These are phyloP conservation scores for Naumovozyma baii DNA, from an alignment of 805 yeast genomes.

Conservation along the genomic window DNA sequence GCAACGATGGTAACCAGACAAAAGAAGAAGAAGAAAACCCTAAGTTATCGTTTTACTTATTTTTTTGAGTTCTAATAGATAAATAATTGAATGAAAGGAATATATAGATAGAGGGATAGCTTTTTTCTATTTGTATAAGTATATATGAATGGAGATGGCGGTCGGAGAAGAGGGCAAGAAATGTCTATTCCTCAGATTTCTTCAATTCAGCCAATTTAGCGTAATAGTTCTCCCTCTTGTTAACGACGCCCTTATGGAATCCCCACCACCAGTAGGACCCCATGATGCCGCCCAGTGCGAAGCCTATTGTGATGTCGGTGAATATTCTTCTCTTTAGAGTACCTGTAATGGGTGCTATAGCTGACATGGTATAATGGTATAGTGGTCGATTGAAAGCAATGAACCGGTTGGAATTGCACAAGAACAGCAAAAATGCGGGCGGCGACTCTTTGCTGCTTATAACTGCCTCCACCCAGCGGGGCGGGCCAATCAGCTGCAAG, in stretches of 20 bases:
- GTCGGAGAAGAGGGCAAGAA: background rate
- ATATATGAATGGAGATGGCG: too few species aligned
- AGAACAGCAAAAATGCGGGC: too few species aligned
- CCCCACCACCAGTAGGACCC: constrained; percentile 80
- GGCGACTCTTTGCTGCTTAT: too few species aligned
- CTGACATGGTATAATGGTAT: too few species aligned
- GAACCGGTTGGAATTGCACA: too few species aligned
- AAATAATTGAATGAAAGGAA: background rate
- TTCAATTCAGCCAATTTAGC: constrained; percentile 67
- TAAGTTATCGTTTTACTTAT: too few species aligned
- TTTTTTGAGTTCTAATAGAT: too few species aligned
- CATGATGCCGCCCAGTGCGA: constrained; percentile 49
- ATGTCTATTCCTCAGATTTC: constrained; percentile 29
- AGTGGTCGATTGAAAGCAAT: too few species aligned
- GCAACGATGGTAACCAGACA: too few species aligned
- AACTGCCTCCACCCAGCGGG: too few species aligned
- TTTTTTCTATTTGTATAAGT: background rate
- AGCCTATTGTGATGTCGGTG: constrained; percentile 68
- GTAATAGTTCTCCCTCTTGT: constrained; percentile 78
- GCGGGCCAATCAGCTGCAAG: too few species aligned
- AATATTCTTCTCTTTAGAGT: constrained; percentile 69
- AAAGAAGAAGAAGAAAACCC: too few species aligned
- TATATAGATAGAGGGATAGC: background rate
- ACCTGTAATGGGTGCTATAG: constrained; percentile 82
- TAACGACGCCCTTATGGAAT: constrained; percentile 64